Percentiles rank a stretch among this genome's conserved stretches.
These are phyloP conservation scores for Trichomonas gallinae DNA, from an alignment of 208 protist genomes.

Conservation along the genomic window DNA sequence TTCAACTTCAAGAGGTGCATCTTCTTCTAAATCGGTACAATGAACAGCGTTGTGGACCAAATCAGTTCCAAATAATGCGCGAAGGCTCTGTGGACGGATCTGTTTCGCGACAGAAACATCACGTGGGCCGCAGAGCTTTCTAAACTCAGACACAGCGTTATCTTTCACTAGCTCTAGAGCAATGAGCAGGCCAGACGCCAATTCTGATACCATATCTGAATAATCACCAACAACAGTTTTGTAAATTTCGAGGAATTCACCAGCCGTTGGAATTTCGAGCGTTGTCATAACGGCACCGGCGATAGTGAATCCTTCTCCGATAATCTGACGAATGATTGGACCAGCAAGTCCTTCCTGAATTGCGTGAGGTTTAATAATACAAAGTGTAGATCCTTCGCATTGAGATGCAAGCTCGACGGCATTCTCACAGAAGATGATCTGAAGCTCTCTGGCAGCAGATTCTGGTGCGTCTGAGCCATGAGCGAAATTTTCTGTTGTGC, in stretches of 20 bases:
- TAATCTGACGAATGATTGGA: background rate
- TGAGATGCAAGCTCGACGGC: background rate
- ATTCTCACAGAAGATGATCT: background rate
- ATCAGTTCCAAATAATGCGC: background rate
- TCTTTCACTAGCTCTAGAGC: background rate
- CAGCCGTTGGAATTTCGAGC: background rate
- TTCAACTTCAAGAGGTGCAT: slow-evolving; percentile 4
- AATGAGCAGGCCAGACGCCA: background rate
- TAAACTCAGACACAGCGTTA: background rate
- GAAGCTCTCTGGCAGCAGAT: background rate
- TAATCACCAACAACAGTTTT: background rate
- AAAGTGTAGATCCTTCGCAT: background rate
- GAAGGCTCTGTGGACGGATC: background rate
- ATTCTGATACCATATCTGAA: background rate
- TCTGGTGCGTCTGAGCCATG: slow-evolving; percentile 19
- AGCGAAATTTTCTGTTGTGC: slow-evolving; percentile 16
- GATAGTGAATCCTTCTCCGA: background rate
- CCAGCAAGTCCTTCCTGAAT: background rate
- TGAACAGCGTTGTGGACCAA: slow-evolving; percentile 4
- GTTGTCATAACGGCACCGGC: background rate
- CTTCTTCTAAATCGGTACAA: slow-evolving; percentile 20
- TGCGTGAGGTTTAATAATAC: background rate
- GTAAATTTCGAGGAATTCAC: background rate
- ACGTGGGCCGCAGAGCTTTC: background rate
- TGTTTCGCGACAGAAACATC: background rate